Percentiles rank a stretch among this genome's conserved stretches.
phyloP scores from a whole-genome alignment of 2,329 filamentous ascomycete genomes.

The Verticillium albo-atrum region DNA sequence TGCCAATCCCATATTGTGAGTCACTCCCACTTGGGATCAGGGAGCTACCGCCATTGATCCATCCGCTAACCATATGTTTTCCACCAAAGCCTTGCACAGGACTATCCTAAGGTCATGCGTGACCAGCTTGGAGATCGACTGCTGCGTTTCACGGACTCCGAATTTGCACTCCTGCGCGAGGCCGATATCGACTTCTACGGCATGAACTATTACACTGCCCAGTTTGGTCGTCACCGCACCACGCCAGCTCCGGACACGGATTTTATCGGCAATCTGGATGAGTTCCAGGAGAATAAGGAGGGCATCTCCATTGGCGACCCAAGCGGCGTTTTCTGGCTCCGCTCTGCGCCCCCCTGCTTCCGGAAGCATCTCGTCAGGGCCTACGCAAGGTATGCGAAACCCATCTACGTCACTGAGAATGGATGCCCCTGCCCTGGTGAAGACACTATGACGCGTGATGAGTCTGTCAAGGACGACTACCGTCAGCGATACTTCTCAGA shows the following conservation, averaged over 20 bases:
- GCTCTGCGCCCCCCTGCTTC: conserved; percentile 72
- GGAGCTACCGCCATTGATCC: neutral
- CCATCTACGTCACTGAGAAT: conserved; percentile 84
- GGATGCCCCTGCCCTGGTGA: conserved; percentile 82
- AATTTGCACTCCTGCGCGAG: conserved; percentile 64
- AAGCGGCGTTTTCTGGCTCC: conserved; percentile 78
- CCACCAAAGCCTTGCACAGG: conserved; percentile 47
- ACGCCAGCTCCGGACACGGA: conserved; percentile 59
- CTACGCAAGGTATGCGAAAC: conserved; percentile 68
- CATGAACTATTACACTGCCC: conserved; percentile 91
- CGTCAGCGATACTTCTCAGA: conserved; percentile 72
- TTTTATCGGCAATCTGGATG: conserved; percentile 71
- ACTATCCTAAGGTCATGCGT: conserved; percentile 79
- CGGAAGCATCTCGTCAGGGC: conserved; percentile 73
- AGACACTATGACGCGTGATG: conserved; percentile 53
- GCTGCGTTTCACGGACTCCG: conserved; percentile 68
- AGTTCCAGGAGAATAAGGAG: conserved; percentile 64
- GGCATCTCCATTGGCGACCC: conserved; percentile 74
- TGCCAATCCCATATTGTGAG: conserved; percentile 71
- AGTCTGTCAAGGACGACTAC: conserved; percentile 75
- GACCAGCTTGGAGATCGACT: conserved; percentile 75
- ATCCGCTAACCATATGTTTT: neutral
- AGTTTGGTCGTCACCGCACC: conserved; percentile 74
- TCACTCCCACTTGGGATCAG: neutral
- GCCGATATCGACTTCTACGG: conserved; percentile 73